A percentile compares a stretch with the other conserved stretches of the same genome.
Evolutionary conservation across 140 eudicot genomes (phyloP).

Genomic region (Anethum foeniculum): DNA sequence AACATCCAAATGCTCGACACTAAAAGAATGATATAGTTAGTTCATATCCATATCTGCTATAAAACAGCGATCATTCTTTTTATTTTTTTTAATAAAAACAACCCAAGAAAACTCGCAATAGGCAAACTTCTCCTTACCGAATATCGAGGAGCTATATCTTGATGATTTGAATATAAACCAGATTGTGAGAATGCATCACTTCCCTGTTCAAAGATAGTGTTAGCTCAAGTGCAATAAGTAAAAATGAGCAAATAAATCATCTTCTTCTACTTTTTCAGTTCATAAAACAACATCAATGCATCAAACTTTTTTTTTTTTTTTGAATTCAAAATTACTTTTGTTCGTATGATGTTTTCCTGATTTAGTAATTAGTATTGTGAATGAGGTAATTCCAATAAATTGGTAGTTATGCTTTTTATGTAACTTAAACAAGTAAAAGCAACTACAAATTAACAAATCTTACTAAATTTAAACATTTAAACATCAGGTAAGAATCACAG

Average conservation of each 20-base stretch:
- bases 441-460: neutral
- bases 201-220: constrained; percentile 43
- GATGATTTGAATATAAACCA: constrained; percentile 94
- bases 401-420: neutral
- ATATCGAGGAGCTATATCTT: constrained; percentile 97
- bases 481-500: neutral
- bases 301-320: neutral
- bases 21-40: too few species aligned
- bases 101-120: neutral
- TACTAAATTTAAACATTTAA: neutral
- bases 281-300: neutral
- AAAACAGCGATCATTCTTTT: neutral
- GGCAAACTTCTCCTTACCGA: constrained; percentile 46
- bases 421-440: neutral
- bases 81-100: too few species aligned
- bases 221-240: neutral
- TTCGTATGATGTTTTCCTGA: neutral
- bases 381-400: neutral
- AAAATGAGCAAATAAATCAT: neutral
- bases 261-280: neutral
- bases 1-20: neutral
- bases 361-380: neutral
- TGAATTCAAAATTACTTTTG: neutral
- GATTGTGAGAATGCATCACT: constrained; percentile 97
- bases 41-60: neutral